Conservation (phyloP, 768 basidiomycete species). For the Aureoboletus auriporus region DNA sequence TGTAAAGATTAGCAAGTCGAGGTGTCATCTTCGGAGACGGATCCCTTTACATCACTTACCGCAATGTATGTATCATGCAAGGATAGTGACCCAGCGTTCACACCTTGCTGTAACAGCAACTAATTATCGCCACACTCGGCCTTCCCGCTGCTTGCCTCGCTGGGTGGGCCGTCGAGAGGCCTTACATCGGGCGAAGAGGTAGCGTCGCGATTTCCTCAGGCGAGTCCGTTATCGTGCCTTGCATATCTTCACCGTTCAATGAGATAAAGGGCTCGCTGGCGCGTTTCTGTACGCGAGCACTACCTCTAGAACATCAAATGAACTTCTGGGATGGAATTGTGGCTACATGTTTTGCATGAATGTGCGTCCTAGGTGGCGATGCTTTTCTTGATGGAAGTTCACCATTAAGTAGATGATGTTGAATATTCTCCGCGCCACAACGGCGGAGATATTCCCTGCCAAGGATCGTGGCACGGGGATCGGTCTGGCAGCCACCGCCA, state of each 20-base stretch:
- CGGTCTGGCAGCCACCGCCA: slow-evolving; percentile 53
- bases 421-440: slow-evolving; percentile 68
- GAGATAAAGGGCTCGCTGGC: slow-evolving; percentile 64
- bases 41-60: slow-evolving; percentile 66
- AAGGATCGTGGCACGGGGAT: slow-evolving; percentile 73
- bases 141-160: slow-evolving; percentile 71
- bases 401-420: slow-evolving; percentile 54
- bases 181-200: slow-evolving; percentile 60
- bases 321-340: slow-evolving; percentile 77
- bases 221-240: slow-evolving; percentile 30
- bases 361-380: slow-evolving; percentile 28
- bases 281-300: slow-evolving; percentile 72
- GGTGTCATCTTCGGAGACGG: slow-evolving; percentile 69
- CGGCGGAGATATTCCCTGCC: slow-evolving; percentile 67
- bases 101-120: slow-evolving; percentile 43
- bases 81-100: background rate
- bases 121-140: slow-evolving; percentile 63
- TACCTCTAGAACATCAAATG: slow-evolving; percentile 61
- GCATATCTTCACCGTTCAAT: slow-evolving; percentile 37
- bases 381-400: background rate
- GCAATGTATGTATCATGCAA: slow-evolving; percentile 45
- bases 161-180: slow-evolving; percentile 68
- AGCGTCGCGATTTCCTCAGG: slow-evolving; percentile 62
- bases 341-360: slow-evolving; percentile 63
- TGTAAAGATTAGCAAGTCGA: slow-evolving; percentile 50